Conservation (phyloP, 2,329 filamentous ascomycete species). For the Fusarium sp. region DNA sequence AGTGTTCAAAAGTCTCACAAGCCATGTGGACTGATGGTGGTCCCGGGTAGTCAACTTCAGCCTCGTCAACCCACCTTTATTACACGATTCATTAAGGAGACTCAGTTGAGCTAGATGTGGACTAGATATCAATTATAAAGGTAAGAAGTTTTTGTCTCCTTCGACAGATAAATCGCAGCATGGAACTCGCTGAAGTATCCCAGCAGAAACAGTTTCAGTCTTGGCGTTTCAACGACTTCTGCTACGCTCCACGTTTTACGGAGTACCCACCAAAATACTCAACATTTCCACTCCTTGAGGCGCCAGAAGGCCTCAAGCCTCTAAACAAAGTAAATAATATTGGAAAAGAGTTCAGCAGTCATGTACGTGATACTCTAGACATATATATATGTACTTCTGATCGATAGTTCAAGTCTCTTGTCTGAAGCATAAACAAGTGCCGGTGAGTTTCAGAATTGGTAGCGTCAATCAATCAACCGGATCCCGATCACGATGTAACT, state of each 20-base stretch:
- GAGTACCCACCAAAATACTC: rapidly evolving
- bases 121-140: too few relatives aligned
- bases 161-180: not conserved
- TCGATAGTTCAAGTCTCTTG: too few relatives aligned
- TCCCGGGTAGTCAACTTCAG: not conserved
- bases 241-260: not conserved
- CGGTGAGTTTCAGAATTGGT: not conserved
- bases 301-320: not conserved
- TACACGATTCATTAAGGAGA: not conserved
- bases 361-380: rapidly evolving
- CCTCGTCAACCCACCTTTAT: rapidly evolving
- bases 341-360: not conserved
- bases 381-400: too few relatives aligned
- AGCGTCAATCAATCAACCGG: not conserved
- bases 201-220: not conserved
- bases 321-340: not conserved
- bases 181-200: not conserved
- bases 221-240: not conserved
- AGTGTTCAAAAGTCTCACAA: too few relatives aligned
- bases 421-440: not conserved
- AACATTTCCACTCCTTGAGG: rapidly evolving
- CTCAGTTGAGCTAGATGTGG: too few relatives aligned
- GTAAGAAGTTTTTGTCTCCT: too few relatives aligned
- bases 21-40: too few relatives aligned
- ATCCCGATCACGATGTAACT: constrained; percentile 10